Evolutionary conservation across 345 rosid species (phyloP), one percentile per base, ranked within the genome.

Genomic region (Salix arbutifolia): DNA sequence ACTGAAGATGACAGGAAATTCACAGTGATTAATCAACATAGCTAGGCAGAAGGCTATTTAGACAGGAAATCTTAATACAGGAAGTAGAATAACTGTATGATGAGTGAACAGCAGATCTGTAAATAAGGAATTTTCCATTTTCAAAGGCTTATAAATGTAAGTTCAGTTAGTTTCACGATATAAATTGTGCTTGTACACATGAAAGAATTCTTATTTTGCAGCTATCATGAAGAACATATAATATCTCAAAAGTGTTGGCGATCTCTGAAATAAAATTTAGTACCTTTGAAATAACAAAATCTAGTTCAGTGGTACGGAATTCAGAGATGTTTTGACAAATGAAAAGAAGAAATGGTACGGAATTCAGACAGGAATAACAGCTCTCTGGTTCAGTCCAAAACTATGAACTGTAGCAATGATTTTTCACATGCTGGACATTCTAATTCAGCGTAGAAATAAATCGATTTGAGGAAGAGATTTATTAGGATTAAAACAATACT

Each of bases 401-500:
- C 46, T 52, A 18, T 52, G 58, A 19, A 52, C 58, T 8, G 58
- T 52, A 7, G 58, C 58, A 52, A 18, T 6, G 23, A 6, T 0
- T 52, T 52, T 52, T 52, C 2, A 52, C 9, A 19, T 52, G 58
- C 21, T 19, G 23, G 21, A 18, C 58, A 18, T 19, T 19, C 9
- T 52, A 52, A 52, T 8, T 6, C 0, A 19, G 23, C 58, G 23
- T 1, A 19, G 67, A 18, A 2, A 62, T 9, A 30, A 62, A 30
- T 53, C 8, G 67, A 18, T 25, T 14, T 19, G 8, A 69, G 2
- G 52, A 58, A 38, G 18, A 25, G 28, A 16, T 46, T 19, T 8
- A 1, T 56, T 31, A 46, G 8, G 30, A 38, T 3, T 25, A 17
- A 67, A 64, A n/a, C 79, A 86, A 83, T 81, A 77, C 33, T 81